phyloP scores from a whole-genome alignment of 768 basidiomycete genomes.

The Leccinum boreale region DNA sequence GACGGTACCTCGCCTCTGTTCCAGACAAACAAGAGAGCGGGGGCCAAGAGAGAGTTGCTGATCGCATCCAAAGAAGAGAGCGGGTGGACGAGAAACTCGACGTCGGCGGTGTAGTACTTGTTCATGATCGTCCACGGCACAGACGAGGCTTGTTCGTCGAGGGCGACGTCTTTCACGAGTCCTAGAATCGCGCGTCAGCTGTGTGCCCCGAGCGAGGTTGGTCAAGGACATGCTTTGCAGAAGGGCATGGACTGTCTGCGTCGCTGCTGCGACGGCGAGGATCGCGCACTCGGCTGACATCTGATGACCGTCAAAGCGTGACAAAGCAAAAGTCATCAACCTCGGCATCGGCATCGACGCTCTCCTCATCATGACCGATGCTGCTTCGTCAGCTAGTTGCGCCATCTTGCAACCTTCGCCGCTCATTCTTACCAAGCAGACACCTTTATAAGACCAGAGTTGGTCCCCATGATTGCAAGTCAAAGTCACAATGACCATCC shows the following conservation, averaged over 20 bases:
- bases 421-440: slow-evolving; percentile 5
- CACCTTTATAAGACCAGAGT: slow-evolving; percentile 8
- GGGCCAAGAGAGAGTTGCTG: slow-evolving; percentile 39
- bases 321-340: neutral
- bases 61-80: slow-evolving; percentile 42
- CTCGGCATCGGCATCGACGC: neutral
- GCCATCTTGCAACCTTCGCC: neutral
- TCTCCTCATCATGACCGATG: slow-evolving; percentile 2
- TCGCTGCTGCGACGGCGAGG: slow-evolving; percentile 24
- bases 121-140: slow-evolving; percentile 77
- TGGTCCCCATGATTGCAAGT: neutral
- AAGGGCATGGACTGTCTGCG: slow-evolving; percentile 15
- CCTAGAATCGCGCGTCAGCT: slow-evolving; percentile 21
- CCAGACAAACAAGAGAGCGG: slow-evolving; percentile 78
- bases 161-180: slow-evolving; percentile 18
- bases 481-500: slow-evolving; percentile 14
- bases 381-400: slow-evolving; percentile 12
- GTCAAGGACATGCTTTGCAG: slow-evolving; percentile 22
- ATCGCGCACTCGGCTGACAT: slow-evolving; percentile 24
- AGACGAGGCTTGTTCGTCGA: slow-evolving; percentile 14
- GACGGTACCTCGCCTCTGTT: slow-evolving; percentile 53
- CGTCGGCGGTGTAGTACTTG: slow-evolving; percentile 77
- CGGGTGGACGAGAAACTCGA: slow-evolving; percentile 59
- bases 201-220: neutral
- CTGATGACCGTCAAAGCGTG: neutral